A percentile compares a stretch with the other conserved stretches of the same genome.
These are phyloP conservation scores for Ophiostoma angusticollis DNA, from an alignment of 2,329 filamentous ascomycete species.

Conservation along the genomic window DNA sequence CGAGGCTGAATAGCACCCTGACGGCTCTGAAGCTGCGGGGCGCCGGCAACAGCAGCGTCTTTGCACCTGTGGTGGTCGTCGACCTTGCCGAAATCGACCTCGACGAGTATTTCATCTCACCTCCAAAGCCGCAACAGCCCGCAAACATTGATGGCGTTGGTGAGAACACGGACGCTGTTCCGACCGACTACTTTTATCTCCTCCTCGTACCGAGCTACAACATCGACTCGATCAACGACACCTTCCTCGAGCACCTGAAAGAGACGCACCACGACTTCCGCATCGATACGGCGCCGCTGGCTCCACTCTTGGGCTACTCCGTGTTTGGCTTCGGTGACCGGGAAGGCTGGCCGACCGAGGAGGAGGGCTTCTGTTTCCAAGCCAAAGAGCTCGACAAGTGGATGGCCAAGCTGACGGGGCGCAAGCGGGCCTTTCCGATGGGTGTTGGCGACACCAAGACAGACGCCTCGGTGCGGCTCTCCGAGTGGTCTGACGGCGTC, in stretches of 20 bases:
- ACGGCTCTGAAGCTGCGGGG: background rate
- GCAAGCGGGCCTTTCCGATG: constrained; percentile 77
- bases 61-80: constrained; percentile 49
- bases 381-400: constrained; percentile 84
- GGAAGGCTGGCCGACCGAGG: constrained; percentile 83
- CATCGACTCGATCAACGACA: constrained; percentile 83
- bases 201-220: constrained; percentile 85
- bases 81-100: constrained; percentile 82
- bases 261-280: constrained; percentile 96
- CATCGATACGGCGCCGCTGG: constrained; percentile 78
- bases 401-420: constrained; percentile 87
- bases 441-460: constrained; percentile 74
- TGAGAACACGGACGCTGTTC: no score
- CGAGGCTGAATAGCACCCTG: constrained; percentile 39
- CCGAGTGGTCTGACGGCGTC: constrained; percentile 69
- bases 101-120: constrained; percentile 79
- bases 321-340: constrained; percentile 90
- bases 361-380: constrained; percentile 86
- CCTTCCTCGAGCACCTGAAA: constrained; percentile 71
- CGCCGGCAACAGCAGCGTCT: constrained; percentile 14
- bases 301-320: constrained; percentile 67
- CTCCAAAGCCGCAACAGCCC: constrained; percentile 39
- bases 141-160: constrained; percentile 14
- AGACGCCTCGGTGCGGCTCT: constrained; percentile 51
- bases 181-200: constrained; percentile 63